Evolutionary conservation across 2,329 filamentous ascomycete species (phyloP), one percentile per base, ranked within the genome.

Genomic region (Mycosphaerelloides madeirae): DNA sequence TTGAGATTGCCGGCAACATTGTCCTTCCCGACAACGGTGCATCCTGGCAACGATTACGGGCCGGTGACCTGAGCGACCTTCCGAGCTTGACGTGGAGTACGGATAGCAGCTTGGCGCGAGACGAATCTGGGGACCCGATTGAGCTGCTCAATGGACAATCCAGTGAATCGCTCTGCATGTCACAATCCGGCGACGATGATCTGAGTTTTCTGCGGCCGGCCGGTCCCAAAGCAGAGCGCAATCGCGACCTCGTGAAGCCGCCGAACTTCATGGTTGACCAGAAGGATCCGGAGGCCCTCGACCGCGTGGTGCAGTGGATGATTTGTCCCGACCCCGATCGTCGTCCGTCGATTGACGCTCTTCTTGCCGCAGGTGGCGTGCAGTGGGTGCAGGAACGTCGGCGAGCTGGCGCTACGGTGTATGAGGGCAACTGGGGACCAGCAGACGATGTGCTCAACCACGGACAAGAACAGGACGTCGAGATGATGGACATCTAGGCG

Each of bases 401-500:
- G 43, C 82, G 85, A 43, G 87, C 89, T 9, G 87, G 89, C 34
- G 93, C 93, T n/a, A 96, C 89, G 0, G 83, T 98, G 41, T 98
- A 86, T 58, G 93, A 98, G 69, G 93, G 93, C 51, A 93, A 87
- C 64, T 98, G 90, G 85, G 93, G 93, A 3, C 91, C 91, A 25
- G 77, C 77, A 18, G 83, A 83, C 52, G 77, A 82, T 50, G 71
- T 81, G 15, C 69, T 81, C 43, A 70, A 69, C 18, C 72, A 74
- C 55, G 73, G 77, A 6, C 43, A 47, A 28, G 46, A 49, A 39
- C 38, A 49, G 22, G 58, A 67, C 33, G 73, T 77, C 35, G 80
- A 83, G 63, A 83, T 83, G 77, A 78, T 80, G 65, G 80, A 84
- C 52, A 62, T 65, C 41, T 65, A 60, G 15, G 25, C 15, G 40